phyloP scores from a whole-genome alignment of 129 eudicot species.

The Sambucus nigra region DNA sequence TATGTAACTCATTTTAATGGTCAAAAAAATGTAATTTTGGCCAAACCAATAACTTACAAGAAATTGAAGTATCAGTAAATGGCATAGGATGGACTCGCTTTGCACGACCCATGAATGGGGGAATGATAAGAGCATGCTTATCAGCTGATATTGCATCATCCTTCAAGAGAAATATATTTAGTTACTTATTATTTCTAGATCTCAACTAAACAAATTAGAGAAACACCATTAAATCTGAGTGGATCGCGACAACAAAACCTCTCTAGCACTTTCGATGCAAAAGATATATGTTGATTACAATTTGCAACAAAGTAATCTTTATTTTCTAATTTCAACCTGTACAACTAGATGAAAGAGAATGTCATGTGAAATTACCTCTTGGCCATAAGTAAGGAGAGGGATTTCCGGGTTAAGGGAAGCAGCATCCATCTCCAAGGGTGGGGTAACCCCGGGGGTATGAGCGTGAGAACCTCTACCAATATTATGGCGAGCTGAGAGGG shows the following conservation, averaged over 20 bases:
- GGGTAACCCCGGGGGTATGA: conserved; percentile 52
- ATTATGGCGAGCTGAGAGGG: conserved; percentile 34
- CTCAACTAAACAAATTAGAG: neutral
- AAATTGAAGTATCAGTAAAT: conserved; percentile 52
- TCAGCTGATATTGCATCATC: conserved; percentile 86
- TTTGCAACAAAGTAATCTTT: too few relatives aligned
- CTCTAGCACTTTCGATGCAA: too few relatives aligned
- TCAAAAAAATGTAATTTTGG: neutral
- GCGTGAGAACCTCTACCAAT: conserved; percentile 41
- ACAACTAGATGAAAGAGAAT: neutral
- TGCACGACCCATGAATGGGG: conserved; percentile 67
- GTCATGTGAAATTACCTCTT: conserved; percentile 45
- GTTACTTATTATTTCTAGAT: too few relatives aligned
- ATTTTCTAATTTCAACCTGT: neutral
- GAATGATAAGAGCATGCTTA: conserved; percentile 79
- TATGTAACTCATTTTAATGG: neutral
- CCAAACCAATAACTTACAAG: conserved; percentile 35
- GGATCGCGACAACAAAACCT: too few relatives aligned
- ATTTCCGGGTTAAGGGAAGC: conserved; percentile 46
- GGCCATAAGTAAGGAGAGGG: conserved; percentile 85
- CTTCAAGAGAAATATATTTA: conserved; percentile 32
- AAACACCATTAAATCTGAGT: too few relatives aligned
- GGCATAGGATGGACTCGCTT: conserved; percentile 78
- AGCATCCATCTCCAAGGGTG: conserved; percentile 53
- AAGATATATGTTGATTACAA: too few relatives aligned